Evolutionary conservation across 2,329 filamentous ascomycete species (phyloP).

Genomic region (Xylaria sp.): DNA sequence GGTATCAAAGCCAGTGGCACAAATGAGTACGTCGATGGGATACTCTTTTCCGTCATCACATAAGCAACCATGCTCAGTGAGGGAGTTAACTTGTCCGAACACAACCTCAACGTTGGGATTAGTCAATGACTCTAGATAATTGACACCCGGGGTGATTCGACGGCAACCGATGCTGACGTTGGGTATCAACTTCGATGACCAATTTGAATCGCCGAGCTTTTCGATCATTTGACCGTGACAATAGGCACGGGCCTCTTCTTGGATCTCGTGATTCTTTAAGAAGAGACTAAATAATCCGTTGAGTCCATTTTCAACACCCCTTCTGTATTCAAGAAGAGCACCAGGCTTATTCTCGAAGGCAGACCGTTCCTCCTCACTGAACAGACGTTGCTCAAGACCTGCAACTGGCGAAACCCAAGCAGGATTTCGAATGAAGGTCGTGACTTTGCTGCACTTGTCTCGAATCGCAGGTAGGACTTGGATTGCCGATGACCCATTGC

Average conservation of each 20-base stretch:
- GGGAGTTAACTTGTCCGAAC: slow-evolving; percentile 34
- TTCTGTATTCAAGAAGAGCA: slow-evolving; percentile 63
- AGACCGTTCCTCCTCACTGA: slow-evolving; percentile 57
- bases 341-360: slow-evolving; percentile 61
- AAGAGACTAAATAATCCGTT: slow-evolving; percentile 65
- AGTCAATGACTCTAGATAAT: slow-evolving; percentile 47
- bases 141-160: slow-evolving; percentile 48
- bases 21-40: slow-evolving; percentile 48
- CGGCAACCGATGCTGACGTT: slow-evolving; percentile 43
- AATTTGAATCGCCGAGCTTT: slow-evolving; percentile 47
- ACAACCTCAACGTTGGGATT: slow-evolving; percentile 43
- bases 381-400: slow-evolving; percentile 60
- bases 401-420: slow-evolving; percentile 55
- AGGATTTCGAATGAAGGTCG: slow-evolving; percentile 51
- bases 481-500: slow-evolving; percentile 47
- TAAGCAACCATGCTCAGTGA: slow-evolving; percentile 45
- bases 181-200: slow-evolving; percentile 22
- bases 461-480: slow-evolving; percentile 49
- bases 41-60: slow-evolving; percentile 41
- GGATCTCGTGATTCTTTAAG: slow-evolving; percentile 32
- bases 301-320: slow-evolving; percentile 59
- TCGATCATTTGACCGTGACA: slow-evolving; percentile 57
- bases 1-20: slow-evolving; percentile 49
- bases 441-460: slow-evolving; percentile 28
- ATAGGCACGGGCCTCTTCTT: slow-evolving; percentile 45